Evolutionary conservation across 192 early-diverging fungal genomes (phyloP).

Genomic region (Coemansia sp.): DNA sequence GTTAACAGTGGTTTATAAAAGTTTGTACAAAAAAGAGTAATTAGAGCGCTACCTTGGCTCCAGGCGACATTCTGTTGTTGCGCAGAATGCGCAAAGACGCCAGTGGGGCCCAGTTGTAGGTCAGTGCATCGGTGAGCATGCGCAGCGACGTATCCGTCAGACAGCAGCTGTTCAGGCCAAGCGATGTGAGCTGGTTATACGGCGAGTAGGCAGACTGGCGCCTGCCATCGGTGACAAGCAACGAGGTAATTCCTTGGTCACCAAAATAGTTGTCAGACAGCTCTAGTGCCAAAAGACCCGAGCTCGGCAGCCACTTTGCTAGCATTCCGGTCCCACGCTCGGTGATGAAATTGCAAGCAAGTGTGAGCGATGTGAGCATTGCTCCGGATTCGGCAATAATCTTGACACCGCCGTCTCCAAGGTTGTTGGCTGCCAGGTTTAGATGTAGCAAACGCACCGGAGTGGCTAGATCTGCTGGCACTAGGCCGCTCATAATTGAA

Average conservation of each 20-base stretch:
- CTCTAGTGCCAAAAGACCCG: constrained; percentile 27
- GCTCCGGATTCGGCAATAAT: constrained; percentile 28
- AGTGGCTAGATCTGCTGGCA: not conserved
- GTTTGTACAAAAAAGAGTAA: constrained; percentile 12
- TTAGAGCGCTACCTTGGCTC: constrained; percentile 23
- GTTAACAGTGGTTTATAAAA: not conserved
- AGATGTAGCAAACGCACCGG: constrained; percentile 20
- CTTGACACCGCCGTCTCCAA: constrained; percentile 40
- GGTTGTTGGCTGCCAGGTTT: constrained; percentile 43
- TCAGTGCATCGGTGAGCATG: constrained; percentile 27
- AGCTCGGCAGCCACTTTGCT: constrained; percentile 42
- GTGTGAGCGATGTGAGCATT: constrained; percentile 30
- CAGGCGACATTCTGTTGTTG: constrained; percentile 43
- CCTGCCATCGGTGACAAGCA: constrained; percentile 14
- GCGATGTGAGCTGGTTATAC: constrained; percentile 26
- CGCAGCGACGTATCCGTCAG: constrained; percentile 44
- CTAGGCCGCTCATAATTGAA: constrained; percentile 23
- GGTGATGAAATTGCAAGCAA: constrained; percentile 50
- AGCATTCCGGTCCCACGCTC: constrained; percentile 37
- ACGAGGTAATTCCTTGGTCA: constrained; percentile 40
- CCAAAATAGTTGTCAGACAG: constrained; percentile 53
- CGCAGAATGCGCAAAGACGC: constrained; percentile 40
- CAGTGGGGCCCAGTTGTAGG: constrained; percentile 41
- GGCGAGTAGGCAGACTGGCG: not conserved
- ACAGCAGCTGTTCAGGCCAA: constrained; percentile 49